Conservation (phyloP, 1,139 yeast species). For the Geotrichum klebahnii region DNA sequence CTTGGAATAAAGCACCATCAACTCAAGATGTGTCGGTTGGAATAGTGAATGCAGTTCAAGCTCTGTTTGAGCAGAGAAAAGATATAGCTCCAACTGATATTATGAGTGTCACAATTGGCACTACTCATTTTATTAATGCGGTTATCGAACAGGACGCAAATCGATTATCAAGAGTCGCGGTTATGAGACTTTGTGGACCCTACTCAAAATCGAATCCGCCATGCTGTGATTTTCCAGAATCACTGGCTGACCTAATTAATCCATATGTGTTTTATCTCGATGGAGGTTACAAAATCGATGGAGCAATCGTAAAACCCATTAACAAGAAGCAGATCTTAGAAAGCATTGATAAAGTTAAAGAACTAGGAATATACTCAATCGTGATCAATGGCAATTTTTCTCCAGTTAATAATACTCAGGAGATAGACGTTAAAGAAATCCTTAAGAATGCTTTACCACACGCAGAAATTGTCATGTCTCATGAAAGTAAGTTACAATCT, state of each 20-base stretch:
- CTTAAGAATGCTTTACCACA: constrained; percentile 36
- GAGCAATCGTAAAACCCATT: constrained; percentile 35
- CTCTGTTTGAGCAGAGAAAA: constrained; percentile 31
- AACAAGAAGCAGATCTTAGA: constrained; percentile 36
- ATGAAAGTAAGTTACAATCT: constrained; percentile 25
- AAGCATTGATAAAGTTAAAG: constrained; percentile 37
- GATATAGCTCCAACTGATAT: constrained; percentile 33
- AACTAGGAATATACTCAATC: constrained; percentile 36
- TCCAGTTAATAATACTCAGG: constrained; percentile 40
- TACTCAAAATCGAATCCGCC: constrained; percentile 40
- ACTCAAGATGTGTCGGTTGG: constrained; percentile 44
- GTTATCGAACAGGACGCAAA: constrained; percentile 43
- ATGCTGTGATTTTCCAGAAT: constrained; percentile 42
- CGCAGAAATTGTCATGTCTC: constrained; percentile 40
- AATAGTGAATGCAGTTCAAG: constrained; percentile 38
- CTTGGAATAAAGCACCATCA: constrained; percentile 44
- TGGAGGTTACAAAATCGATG: constrained; percentile 44
- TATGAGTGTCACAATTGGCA: constrained; percentile 43
- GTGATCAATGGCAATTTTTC: constrained; percentile 45
- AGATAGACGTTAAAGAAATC: constrained; percentile 36
- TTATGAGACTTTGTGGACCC: constrained; percentile 41
- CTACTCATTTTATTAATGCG: constrained; percentile 46
- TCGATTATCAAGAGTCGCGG: constrained; percentile 42
- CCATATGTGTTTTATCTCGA: constrained; percentile 38
- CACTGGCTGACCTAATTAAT: constrained; percentile 34